These are phyloP conservation scores for Picea abies DNA, from an alignment of 83 land plant genomes.

Conservation along the genomic window DNA sequence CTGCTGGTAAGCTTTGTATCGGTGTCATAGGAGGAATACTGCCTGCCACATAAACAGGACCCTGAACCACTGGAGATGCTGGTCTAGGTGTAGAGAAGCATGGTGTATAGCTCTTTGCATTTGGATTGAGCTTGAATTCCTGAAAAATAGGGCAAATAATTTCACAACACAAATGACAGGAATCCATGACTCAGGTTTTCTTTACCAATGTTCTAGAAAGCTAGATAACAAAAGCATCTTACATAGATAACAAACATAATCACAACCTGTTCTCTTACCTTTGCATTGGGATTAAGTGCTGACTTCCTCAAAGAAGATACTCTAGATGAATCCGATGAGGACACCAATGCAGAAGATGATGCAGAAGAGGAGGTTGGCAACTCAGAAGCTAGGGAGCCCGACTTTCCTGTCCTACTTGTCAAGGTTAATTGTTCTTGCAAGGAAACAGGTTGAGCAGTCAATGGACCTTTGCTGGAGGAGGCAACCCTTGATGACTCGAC, in stretches of 20 bases:
- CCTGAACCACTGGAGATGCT: constrained; percentile 42
- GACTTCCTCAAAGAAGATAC: constrained; percentile 24
- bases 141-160: constrained; percentile 20
- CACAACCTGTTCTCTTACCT: constrained; percentile 23
- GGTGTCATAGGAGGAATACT: constrained; percentile 42
- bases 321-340: constrained; percentile 19
- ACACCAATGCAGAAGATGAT: neutral
- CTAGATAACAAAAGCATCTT: neutral
- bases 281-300: constrained; percentile 43
- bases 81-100: constrained; percentile 51
- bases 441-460: neutral
- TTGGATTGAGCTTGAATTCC: constrained; percentile 96
- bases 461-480: constrained; percentile 12
- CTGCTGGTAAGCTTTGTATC: constrained; percentile 61
- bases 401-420: neutral
- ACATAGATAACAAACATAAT: neutral
- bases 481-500: neutral
- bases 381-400: neutral
- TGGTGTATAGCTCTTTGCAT: constrained; percentile 91
- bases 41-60: constrained; percentile 32
- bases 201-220: neutral
- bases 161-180: neutral
- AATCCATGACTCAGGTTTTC: neutral
- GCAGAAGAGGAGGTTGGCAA: constrained; percentile 2
- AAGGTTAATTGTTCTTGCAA: neutral